These are phyloP conservation scores for Fraxinus velutina DNA, from an alignment of 305 asterid species.

Conservation along the genomic window DNA sequence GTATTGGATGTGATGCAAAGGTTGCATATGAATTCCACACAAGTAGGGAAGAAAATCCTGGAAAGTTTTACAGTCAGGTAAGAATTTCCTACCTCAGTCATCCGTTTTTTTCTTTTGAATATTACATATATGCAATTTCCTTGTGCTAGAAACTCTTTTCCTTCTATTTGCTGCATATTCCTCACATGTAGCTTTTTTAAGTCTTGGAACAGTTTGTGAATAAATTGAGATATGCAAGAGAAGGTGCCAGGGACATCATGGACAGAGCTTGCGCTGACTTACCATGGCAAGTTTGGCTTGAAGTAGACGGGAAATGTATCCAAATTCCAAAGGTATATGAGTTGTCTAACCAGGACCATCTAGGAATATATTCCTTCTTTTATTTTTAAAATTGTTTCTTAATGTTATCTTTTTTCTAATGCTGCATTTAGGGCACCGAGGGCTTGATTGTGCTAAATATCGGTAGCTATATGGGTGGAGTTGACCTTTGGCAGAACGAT, in stretches of 20 bases:
- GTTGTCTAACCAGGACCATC: constrained; percentile 13
- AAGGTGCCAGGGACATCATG: constrained; percentile 85
- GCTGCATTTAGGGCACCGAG: constrained; percentile 56
- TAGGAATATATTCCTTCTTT: constrained; percentile 6
- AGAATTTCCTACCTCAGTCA: background rate
- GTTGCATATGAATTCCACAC: constrained; percentile 80
- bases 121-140: background rate
- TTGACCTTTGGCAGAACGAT: constrained; percentile 85
- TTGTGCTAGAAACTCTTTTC: constrained; percentile 1
- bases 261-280: constrained; percentile 86
- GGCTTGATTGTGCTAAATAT: constrained; percentile 83
- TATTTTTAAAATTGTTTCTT: constrained; percentile 3
- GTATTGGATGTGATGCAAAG: constrained; percentile 87
- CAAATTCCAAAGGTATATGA: constrained; percentile 59
- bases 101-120: background rate
- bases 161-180: background rate
- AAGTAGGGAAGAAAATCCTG: constrained; percentile 74
- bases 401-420: background rate
- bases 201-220: constrained; percentile 58
- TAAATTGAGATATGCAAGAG: constrained; percentile 78
- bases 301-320: constrained; percentile 67
- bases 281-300: constrained; percentile 93
- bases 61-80: constrained; percentile 71
- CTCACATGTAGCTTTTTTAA: constrained; percentile 27
- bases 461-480: constrained; percentile 92